Evolutionary conservation across 345 rosid species (phyloP), one percentile per base, ranked within the genome.

Genomic region (Camelina neglecta): DNA sequence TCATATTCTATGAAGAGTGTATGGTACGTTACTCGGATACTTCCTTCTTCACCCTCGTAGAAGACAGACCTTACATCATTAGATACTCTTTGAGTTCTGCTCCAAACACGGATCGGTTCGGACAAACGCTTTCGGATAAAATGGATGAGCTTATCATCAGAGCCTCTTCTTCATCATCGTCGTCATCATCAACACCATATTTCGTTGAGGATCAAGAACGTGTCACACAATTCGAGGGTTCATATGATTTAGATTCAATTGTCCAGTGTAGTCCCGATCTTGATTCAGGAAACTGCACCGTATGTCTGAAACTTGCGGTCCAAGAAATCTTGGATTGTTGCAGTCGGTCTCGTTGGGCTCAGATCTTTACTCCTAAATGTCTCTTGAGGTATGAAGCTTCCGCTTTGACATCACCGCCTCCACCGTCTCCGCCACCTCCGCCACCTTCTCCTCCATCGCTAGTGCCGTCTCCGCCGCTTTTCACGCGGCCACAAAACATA

Each of bases 1-100:
- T 78, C 2, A 10, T 83, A 47, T 81, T 57, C 75, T 82, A 57
- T n/a, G 83, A 79, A 12, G 35, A 60, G 41, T 88, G 87, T 71
- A 56, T 73, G 74, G 7, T 86, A 7, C 79, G 84, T 10, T 82
- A 82, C 67, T 78, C 85, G 0, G 58, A 81, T 60, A 35, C 0
- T 0, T 73, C 64, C 20, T 73, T 73, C 56, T 24, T 61, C 6
- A 23, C 10, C 11, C 39, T 41, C 5, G n/a, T 72, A 8, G 67
- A 71, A 18, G 38, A 10, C 1, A 11, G 13, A 21, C 61, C 49
- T 38, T 1, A 9, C 29, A 48, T 11, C 56, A 11, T 16, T 10
- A 18, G 5, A 9, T 65, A 29, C 54, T 8, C 42, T n/a, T 0
- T 7, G 9, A 15, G 20, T 0, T 21, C 35, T 16, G 45, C 26